Evolutionary conservation across 495 filamentous ascomycete species (phyloP), one percentile per base, ranked within the genome.

Genomic region (Rhypophila decipiens): DNA sequence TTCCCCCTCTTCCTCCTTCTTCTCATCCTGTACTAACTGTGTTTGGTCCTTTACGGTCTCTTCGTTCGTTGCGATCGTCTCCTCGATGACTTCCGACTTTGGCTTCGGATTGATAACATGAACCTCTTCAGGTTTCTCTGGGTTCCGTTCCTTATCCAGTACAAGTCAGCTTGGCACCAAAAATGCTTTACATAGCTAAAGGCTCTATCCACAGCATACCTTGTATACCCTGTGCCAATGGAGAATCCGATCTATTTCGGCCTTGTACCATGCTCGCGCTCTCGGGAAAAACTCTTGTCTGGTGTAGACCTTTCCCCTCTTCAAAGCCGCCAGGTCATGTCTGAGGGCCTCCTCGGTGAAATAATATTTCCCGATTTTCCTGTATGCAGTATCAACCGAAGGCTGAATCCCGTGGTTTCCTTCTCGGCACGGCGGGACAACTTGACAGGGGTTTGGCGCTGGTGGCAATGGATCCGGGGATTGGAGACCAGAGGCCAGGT

Each of bases 251-350:
- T 60, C 55, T 7, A 61, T 52, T 41, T 63, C 60, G 37, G 57
- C 57, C 41, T 61, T 65, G 51, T 61, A 65, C 62, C 62, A 65
- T 7, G 57, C 49, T 31, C 44, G 50, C 0, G 50, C 57, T 0
- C 59, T 52, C n/a, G 36, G 43, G 29, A 50, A 52, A 36, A 65
- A 65, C 22, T 63, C 60, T 1, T 49, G 33, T 11, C 20, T 22
- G 7, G 17, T 19, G 43, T 63, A 61, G 5, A 59, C 9, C 0
- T 51, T 47, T 7, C 57, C 50, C 27, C 17, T 47, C 19, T 41
- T 52, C 5, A 63, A 49, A 20, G 61, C 54, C 0, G 5, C 27
- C 0, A 61, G 34, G 35, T 63, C 59, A 31, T 57, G 52, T 1
- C 43, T 46, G 2, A 57, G 52, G 0, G 47, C 49, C 4, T 51